Percentiles rank a stretch among this genome's conserved stretches.
phyloP scores from a whole-genome alignment of 495 filamentous ascomycete species.

The Aspergillus nidulans region DNA sequence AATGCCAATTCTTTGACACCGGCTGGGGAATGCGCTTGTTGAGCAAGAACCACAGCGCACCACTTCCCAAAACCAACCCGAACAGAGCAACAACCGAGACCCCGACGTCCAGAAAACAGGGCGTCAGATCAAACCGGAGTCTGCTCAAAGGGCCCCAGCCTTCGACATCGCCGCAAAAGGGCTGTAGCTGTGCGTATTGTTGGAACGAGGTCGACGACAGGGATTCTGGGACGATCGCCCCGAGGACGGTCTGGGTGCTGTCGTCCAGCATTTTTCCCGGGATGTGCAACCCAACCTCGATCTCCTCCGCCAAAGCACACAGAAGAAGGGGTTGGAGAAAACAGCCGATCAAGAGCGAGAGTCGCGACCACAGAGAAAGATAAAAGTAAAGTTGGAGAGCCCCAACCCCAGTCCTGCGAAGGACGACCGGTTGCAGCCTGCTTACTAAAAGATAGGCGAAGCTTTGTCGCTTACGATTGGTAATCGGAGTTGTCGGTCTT shows the following conservation, averaged over 20 bases:
- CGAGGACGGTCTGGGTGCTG: slow-evolving; percentile 41
- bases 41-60: slow-evolving; percentile 71
- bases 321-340: background rate
- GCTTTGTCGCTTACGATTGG: slow-evolving; percentile 4
- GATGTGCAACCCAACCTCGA: slow-evolving; percentile 11
- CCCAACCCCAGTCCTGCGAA: background rate
- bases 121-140: slow-evolving; percentile 84
- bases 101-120: slow-evolving; percentile 90
- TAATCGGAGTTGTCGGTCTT: slow-evolving; percentile 4
- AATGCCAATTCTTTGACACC: slow-evolving; percentile 87
- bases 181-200: slow-evolving; percentile 45
- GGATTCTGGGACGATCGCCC: slow-evolving; percentile 27
- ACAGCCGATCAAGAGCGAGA: slow-evolving; percentile 1
- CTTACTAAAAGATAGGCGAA: slow-evolving; percentile 2
- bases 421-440: background rate
- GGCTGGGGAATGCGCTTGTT: slow-evolving; percentile 58
- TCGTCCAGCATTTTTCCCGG: slow-evolving; percentile 39
- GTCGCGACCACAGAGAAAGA: slow-evolving; percentile 3
- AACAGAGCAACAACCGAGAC: slow-evolving; percentile 70
- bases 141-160: slow-evolving; percentile 94
- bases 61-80: slow-evolving; percentile 69
- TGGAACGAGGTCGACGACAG: slow-evolving; percentile 30
- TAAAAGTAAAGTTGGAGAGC: background rate
- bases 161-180: slow-evolving; percentile 79
- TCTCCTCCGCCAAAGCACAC: slow-evolving; percentile 12